These are phyloP conservation scores for Lichtheimia hyalospora DNA, from an alignment of 371 early-diverging fungal genomes.

Conservation along the genomic window DNA sequence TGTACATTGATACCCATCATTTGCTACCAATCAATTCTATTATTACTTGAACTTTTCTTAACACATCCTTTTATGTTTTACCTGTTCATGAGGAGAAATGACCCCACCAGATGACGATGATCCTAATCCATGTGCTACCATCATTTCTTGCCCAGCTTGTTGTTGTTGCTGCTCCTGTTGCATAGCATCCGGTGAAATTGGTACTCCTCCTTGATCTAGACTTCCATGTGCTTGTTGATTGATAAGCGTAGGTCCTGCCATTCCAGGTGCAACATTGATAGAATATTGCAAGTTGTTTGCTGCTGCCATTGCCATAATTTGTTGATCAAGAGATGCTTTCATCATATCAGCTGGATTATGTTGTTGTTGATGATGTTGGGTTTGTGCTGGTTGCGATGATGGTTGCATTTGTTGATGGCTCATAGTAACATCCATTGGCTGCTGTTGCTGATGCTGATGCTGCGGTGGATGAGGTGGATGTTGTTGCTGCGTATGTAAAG, in stretches of 20 bases:
- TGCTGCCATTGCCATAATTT: conserved; percentile 5
- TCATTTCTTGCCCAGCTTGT: conserved; percentile 1
- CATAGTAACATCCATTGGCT: conserved; percentile 4
- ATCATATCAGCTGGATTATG: not conserved
- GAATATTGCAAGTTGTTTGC: not conserved
- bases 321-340: conserved; percentile 8
- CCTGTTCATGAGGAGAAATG: not conserved
- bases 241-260: conserved; percentile 5
- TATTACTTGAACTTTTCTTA: not conserved
- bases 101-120: not conserved
- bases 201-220: not conserved
- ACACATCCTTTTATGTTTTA: not conserved
- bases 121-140: conserved; percentile 1
- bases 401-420: not conserved
- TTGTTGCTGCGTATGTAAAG: not conserved
- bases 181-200: not conserved
- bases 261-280: not conserved
- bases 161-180: conserved; percentile 8
- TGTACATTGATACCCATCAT: conserved; percentile 3
- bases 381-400: not conserved
- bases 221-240: conserved; percentile 2
- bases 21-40: not conserved
- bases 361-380: conserved; percentile 2
- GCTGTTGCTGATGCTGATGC: not conserved
- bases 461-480: not conserved